Evolutionary conservation across 1,284 basidiomycete species (phyloP), one percentile per base, ranked within the genome.

Genomic region (Boletus smithii): DNA sequence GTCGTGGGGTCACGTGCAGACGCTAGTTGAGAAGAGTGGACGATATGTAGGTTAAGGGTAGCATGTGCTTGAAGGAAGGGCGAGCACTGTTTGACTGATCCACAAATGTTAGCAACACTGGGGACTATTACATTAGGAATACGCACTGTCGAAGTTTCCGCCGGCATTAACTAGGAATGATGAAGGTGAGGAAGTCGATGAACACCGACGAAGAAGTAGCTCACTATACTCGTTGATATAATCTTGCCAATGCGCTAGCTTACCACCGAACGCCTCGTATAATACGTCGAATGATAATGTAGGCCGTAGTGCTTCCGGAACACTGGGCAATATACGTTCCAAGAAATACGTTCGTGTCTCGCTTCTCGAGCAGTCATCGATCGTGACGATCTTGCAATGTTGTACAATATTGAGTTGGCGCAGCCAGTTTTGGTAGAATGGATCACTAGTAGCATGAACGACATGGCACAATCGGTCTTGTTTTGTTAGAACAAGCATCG

Each of bases 401-500:
- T 87, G 85, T 74, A 85, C 83, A 39, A 88, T 75, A 52, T 85
- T 86, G 45, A 87, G 69, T 57, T 85, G 83, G 49, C 85, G 73
- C 33, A 88, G 72, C 85, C 85, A 91, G 24, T 82, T 86, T 58
- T 88, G 85, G 62, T 89, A 91, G 68, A 91, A 90, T 0, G 88
- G 82, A 53, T 91, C 88, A 58, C 82, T 87, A 3, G 89, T 89
- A 2, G 88, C 85, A 54, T 91, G 88, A 41, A 91, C 80, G 57
- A 90, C 84, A 58, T 91, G 88, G 55, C 86, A 88, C 11, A 91
- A 65, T 13, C 85, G 73, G 59, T 91, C 85, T 66, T 91, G 88
- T 69, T 91, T 91, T 29, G 88, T 89, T 40, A 91, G 70, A 13
- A 91, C 89, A 16, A 91, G 77, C 77, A 90, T 86, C 7, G 86